phyloP scores from a whole-genome alignment of 768 basidiomycete genomes.

The Dioszegia crocea region DNA sequence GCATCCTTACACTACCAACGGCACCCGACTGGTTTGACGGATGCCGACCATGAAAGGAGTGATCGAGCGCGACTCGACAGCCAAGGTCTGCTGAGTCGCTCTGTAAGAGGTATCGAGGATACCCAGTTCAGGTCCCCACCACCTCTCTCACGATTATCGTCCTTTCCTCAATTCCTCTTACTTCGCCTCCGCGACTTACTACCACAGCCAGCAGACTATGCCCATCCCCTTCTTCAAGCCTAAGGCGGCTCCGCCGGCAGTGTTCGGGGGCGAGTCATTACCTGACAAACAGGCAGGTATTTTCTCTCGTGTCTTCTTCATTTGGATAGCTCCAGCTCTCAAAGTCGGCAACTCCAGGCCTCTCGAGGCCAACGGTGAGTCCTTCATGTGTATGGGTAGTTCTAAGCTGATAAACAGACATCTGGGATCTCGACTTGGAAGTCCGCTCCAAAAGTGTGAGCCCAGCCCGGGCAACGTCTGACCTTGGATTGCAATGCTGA shows the following conservation, averaged over 20 bases:
- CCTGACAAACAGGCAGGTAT: slow-evolving; percentile 19
- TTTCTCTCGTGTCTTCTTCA: slow-evolving; percentile 22
- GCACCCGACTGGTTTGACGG: too few relatives aligned
- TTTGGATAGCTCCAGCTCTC: slow-evolving; percentile 32
- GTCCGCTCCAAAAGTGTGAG: slow-evolving; percentile 11
- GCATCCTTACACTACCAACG: too few relatives aligned
- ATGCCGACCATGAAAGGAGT: too few relatives aligned
- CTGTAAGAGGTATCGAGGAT: too few relatives aligned
- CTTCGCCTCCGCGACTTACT: too few relatives aligned
- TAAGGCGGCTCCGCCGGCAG: slow-evolving; percentile 19
- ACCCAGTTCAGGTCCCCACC: too few relatives aligned
- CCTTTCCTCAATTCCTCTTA: too few relatives aligned
- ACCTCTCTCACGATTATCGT: too few relatives aligned
- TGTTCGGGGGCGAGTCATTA: slow-evolving; percentile 16
- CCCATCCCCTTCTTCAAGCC: slow-evolving; percentile 32
- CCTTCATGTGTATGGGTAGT: not conserved
- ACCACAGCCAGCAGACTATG: too few relatives aligned
- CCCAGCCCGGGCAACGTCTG: not conserved
- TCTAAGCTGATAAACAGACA: slow-evolving; percentile 9
- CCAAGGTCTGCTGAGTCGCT: too few relatives aligned
- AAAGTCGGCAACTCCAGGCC: slow-evolving; percentile 31
- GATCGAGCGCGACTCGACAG: too few relatives aligned
- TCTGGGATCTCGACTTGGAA: slow-evolving; percentile 17
- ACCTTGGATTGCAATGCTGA: not conserved
- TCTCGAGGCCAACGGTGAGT: slow-evolving; percentile 22